Evolutionary conservation across 371 early-diverging fungal species (phyloP), one percentile per base, ranked within the genome.

Genomic region (Actinomortierella wolfii): DNA sequence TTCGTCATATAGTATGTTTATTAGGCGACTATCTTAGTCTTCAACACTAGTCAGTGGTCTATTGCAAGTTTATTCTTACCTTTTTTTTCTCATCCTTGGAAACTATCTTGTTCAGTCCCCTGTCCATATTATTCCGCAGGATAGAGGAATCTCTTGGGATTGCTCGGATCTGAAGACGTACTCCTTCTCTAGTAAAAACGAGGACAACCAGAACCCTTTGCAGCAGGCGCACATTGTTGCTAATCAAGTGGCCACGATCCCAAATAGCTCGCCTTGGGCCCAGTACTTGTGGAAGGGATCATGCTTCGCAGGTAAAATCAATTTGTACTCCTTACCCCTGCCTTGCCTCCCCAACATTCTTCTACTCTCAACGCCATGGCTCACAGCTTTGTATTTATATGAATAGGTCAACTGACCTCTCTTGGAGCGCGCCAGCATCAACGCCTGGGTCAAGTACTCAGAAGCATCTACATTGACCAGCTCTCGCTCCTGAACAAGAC

Each of bases 391-490:
- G 3, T 25, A 11, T 41, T 29, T 9, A 53, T 28, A 9, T 11
- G 34, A 23, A 3, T 34, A 34, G 83, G 83, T 17, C 80, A 86
- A 54, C 64, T 86, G 54, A 85, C 86, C 1, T 75, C 78, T 13
- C 61, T 63, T 14, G 86, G 86, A 14, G 82, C 78, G 28, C 49
- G 55, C 20, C 84, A 86, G 60, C 85, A 83, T 56, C 68, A 69
- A 39, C 41, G 46, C 18, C 54, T 85, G 41, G 86, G 86, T 39
- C 57, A 68, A 11, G 65, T 73, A 2, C 74, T 86, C 41, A 77
- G 83, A 26, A 54, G 58, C 11, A 80, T 86, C 43, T 86, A 86
- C 45, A 77, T 86, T 11, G 78, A 83, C 48, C 71, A 85, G 59
- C 61, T 82, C 29, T 66, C 68, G 15, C 70, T 79, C 34, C 57